Base-by-base conservation (phyloP, 1,284 basidiomycete species). In the Ustilago xerochloae region DNA sequence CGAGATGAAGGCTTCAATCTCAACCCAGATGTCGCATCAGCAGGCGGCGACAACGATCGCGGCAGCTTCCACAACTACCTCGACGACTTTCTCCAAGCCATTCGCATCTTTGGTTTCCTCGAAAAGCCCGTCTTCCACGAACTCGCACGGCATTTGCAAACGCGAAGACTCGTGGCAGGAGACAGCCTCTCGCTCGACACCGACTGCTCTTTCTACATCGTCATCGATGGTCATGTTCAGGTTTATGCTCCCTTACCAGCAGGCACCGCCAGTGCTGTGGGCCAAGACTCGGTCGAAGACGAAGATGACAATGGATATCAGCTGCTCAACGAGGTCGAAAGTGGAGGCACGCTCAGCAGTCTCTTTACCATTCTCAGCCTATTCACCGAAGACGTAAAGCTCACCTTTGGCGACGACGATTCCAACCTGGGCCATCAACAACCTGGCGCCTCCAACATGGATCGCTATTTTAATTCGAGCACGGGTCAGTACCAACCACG, bases 311-410 rank as follows among this genome's bases (percentile, higher is more conserved):
- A 61, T 22, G 81, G 79, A 10, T 82, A 79, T 47, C 82, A 84
- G 58, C 66, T 84, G 24, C 64, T 84, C 50, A 82, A 83, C 70
- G 81, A 84, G 38, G 82, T 84, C 41, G 74, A 77, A 57, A 81
- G 74, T 41, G 82, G 81, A 49, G 81, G 96, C 10, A 99, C 94
- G 0, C 87, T 98, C 15, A 96, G 94, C 38, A 96, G 93, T 79
- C 88, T 98, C 38, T 98, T 99, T 86, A 97, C 94, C 13, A 99
- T 99, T 81, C 88, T 99, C 54, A 92, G 86, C 62, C 87, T 99
- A 48, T 99, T 99, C 86, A 99, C 97, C 1, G 96, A 99, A 85
- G 92, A 98, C 81, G 91, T 99, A 79, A 92, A 94, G 85, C 90
- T 98, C 77, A 91, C 93, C 6, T 78, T 81, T 30, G 73, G 69